Evolutionary conservation across 371 early-diverging fungal species (phyloP), one percentile per base, ranked within the genome.

Genomic region (Dichotomocladium elegans): DNA sequence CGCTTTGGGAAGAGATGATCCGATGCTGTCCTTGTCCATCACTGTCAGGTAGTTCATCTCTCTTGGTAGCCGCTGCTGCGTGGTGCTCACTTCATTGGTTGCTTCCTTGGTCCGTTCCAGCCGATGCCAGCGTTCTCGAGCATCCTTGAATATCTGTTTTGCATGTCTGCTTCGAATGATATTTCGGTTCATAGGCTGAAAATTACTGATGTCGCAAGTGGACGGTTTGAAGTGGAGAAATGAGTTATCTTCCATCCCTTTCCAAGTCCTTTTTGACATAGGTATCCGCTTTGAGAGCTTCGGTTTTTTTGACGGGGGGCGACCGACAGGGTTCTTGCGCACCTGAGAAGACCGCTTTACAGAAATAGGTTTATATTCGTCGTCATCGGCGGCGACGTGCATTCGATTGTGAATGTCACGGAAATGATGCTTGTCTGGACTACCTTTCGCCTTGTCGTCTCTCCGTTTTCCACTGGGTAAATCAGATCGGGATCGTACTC

Each of bases 261-360:
- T 41, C 30, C 54, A 30, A 12, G 52, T 41, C 17, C 46, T 40
- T 35, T 62, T 62, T 24, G 53, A 51, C 5, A 62, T 46, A 17
- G 62, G 29, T 27, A 62, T 62, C 19, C 53, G 47, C 27, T 62
- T 57, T 27, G 62, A 62, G n/a, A 62, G 34, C 37, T 62, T 62
- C 3, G 62, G 62, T 26, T 53, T 62, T 25, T 57, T 57, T 0
- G 55, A 49, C 24, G 61, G 44, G 10, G 22, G 54, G 55, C 51
- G 54, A 21, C 45, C 53, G 17, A 27, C 27, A 35, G 24, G 41
- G 41, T 45, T 55, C 50, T 43, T 70, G 51, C 21, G 59, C 15
- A 30, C 40, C 11, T 46, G 27, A 25, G 25, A 33, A 19, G 25
- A 34, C 8, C 34, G 44, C 26, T 50, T 34, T 31, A 37, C 2